These are phyloP conservation scores for Metschnikowia hibisci DNA, from an alignment of 805 yeast genomes.

Conservation along the genomic window DNA sequence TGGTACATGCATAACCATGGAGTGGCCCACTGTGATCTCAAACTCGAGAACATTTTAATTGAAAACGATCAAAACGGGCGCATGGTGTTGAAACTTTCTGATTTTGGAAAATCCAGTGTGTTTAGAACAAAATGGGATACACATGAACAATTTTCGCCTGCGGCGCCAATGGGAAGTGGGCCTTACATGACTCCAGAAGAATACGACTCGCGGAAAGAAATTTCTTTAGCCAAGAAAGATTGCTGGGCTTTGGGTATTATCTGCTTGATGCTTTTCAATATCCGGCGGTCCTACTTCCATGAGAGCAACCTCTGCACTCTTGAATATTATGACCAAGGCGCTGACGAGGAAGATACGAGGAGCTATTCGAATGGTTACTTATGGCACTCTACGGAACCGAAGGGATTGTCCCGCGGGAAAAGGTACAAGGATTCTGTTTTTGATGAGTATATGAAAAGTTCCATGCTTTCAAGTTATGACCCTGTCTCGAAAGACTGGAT, in stretches of 20 bases:
- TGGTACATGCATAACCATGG: conserved; percentile 87
- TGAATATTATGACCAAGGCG: conserved; percentile 15
- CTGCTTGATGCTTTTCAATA: conserved; percentile 26
- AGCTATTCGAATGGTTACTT: conserved; percentile 25
- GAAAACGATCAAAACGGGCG: conserved; percentile 29
- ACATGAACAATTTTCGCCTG: conserved; percentile 39
- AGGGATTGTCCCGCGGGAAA: conserved; percentile 10
- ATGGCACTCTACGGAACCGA: conserved; percentile 31
- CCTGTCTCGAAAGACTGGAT: conserved; percentile 31
- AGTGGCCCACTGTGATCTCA: conserved; percentile 89
- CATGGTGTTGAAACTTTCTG: conserved; percentile 42
- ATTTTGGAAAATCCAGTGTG: conserved; percentile 89
- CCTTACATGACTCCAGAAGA: conserved; percentile 95
- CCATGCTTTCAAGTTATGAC: conserved; percentile 40
- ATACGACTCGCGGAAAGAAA: conserved; percentile 36
- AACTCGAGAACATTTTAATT: conserved; percentile 80
- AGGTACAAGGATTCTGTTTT: conserved; percentile 29
- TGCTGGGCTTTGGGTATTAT: conserved; percentile 83
- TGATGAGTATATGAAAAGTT: conserved; percentile 40
- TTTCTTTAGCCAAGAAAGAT: conserved; percentile 79
- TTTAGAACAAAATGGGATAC: conserved; percentile 88
- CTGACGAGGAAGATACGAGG: conserved; percentile 15
- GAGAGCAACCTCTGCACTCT: conserved; percentile 15
- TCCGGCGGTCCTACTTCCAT: conserved; percentile 25
- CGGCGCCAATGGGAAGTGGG: conserved; percentile 80